Base-by-base conservation (phyloP, 192 early-diverging fungal species). In the Mortierella alpina region DNA sequence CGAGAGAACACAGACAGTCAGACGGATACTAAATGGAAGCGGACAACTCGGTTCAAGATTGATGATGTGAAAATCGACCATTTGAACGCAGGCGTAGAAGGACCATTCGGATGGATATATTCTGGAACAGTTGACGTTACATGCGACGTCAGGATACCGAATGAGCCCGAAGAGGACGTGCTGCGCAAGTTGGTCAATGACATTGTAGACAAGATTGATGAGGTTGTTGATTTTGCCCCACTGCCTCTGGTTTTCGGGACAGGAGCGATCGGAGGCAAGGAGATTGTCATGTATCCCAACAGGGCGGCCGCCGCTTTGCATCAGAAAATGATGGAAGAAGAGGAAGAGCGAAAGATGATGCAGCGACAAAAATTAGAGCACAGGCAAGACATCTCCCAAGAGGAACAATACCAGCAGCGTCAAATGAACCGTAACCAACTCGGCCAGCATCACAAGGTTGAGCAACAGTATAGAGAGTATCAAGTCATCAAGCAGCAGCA, bases 71-170 rank as follows among this genome's bases (percentile, higher is more conserved):
- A 91, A 60, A 96, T 98, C 22, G 93, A 95, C 70, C 96, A 97
- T 79, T 82, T 99, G 50, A 97, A 96, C 83, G 79, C 86, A 20
- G 94, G 95, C 15, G 88, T 93, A 11, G 87, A 88, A 44, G 97
- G 97, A 0, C 97, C 97, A 4, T 89, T 96, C 45, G 92, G 93
- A 13, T 99, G 97, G 97, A 95, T 99, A 69, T 95, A 92, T n/a
- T 86, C 89, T 5, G 96, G 96, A 5, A 91, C 87, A 8, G 87
- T 99, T 0, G 96, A 98, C 72, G 86, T 99, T 13, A 86, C 88
- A 9, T 90, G 92, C 9, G 87, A 93, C 45, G 85, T 94, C 48
- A 84, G 79, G 65, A 90, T 93, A 56, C 93, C 93, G 1, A 66
- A 76, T 13, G 86, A 89, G 49, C 81, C 86, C 1, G 69, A 83